Evolutionary conservation across 2,329 filamentous ascomycete genomes (phyloP).

Genomic region (Triangularia verruculosa): DNA sequence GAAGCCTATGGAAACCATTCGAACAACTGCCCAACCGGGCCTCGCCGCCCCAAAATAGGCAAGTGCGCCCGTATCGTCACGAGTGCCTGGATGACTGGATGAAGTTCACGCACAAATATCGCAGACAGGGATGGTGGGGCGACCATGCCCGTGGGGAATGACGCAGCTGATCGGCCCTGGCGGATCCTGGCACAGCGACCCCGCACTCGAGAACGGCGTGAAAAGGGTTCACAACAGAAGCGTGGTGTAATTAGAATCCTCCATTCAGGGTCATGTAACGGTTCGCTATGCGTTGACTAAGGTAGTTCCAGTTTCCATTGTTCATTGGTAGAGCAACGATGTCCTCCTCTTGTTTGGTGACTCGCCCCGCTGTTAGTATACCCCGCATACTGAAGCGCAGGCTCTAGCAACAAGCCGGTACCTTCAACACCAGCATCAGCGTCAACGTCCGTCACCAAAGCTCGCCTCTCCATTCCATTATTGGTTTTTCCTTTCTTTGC

Average conservation of each 20-base stretch:
- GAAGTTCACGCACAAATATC: constrained; percentile 26
- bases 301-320: not conserved
- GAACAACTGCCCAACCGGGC: not conserved
- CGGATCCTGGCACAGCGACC: not conserved
- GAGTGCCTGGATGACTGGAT: constrained; percentile 15
- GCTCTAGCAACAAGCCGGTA: not conserved
- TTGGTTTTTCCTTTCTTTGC: not conserved
- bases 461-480: not conserved
- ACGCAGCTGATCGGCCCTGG: not conserved
- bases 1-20: not conserved
- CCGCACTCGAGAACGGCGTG: not conserved
- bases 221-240: not conserved
- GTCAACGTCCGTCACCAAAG: not conserved
- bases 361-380: not conserved
- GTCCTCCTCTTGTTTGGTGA: too few species aligned
- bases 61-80: not conserved
- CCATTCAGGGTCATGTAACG: not conserved
- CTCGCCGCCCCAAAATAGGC: not conserved
- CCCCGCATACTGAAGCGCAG: not conserved
- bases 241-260: not conserved
- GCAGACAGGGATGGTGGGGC: constrained; percentile 10
- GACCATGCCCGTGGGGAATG: not conserved
- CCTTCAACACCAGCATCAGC: not conserved
- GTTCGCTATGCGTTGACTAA: not conserved
- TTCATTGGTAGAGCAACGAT: not conserved